phyloP scores from a whole-genome alignment of 1,139 yeast species.

The Saccharomyces hybrid region DNA sequence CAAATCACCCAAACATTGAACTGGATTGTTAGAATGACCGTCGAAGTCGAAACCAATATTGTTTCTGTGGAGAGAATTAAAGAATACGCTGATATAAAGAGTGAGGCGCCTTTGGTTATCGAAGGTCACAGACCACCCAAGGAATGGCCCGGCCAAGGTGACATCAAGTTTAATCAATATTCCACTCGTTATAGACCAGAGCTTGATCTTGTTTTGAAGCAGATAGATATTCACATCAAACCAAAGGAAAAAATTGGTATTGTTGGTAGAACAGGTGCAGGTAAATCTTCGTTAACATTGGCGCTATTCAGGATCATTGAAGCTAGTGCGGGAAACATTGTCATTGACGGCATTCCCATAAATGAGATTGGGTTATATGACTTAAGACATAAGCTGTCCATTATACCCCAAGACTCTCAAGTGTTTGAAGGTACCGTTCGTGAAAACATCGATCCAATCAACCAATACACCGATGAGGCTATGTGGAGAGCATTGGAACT shows the following conservation, averaged over 20 bases:
- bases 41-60: conserved; percentile 92
- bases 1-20: conserved; percentile 88
- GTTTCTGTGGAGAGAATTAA: conserved; percentile 92
- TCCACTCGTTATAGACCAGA: conserved; percentile 83
- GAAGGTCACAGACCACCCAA: conserved; percentile 59
- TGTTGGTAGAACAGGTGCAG: conserved; percentile 96
- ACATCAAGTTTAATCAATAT: conserved; percentile 61
- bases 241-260: conserved; percentile 87
- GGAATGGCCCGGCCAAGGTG: conserved; percentile 76
- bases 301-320: conserved; percentile 89
- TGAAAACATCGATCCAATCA: conserved; percentile 82
- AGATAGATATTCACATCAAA: conserved; percentile 58
- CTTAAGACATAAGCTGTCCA: conserved; percentile 75
- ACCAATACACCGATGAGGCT: conserved; percentile 59
- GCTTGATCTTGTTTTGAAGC: conserved; percentile 69
- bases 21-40: conserved; percentile 98
- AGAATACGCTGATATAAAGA: conserved; percentile 66
- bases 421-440: conserved; percentile 88
- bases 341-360: conserved; percentile 66
- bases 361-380: conserved; percentile 70
- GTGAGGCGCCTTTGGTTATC: conserved; percentile 78
- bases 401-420: conserved; percentile 96
- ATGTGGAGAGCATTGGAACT: conserved; percentile 81
- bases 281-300: conserved; percentile 83
- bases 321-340: conserved; percentile 62